A percentile compares a stretch with the other conserved stretches of the same genome.
These are phyloP conservation scores for Protomyces inundatus DNA, from an alignment of 1,139 yeast species.

Conservation along the genomic window DNA sequence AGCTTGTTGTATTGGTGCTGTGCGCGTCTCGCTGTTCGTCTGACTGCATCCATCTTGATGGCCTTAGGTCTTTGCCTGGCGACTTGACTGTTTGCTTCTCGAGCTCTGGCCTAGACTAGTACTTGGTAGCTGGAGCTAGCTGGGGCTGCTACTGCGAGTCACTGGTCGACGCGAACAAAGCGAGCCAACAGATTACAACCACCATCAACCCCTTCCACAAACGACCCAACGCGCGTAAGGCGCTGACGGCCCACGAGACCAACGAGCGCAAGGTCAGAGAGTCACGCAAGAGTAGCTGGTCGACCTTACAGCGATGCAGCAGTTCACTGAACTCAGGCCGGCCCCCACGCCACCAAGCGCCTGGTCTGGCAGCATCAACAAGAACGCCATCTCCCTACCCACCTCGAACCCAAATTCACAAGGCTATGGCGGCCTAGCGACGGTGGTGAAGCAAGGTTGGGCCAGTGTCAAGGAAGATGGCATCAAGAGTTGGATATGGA, in stretches of 20 bases:
- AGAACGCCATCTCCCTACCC: constrained; percentile 17
- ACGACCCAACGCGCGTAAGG: no score
- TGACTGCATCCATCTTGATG: background rate
- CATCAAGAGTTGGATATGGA: constrained; percentile 76
- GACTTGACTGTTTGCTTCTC: no score
- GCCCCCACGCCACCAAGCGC: constrained; percentile 20
- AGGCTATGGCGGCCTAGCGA: constrained; percentile 16
- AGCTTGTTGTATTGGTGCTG: background rate
- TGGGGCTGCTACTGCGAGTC: no score
- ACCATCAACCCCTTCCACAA: no score
- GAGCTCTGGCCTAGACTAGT: no score
- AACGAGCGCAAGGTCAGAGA: no score
- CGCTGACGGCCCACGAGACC: no score
- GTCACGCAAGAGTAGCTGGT: no score
- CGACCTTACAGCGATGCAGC: background rate
- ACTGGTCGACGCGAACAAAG: no score
- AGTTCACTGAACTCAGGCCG: constrained; percentile 14
- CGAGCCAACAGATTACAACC: no score
- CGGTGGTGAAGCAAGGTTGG: constrained; percentile 58
- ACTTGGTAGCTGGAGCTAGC: no score
- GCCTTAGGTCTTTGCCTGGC: no score
- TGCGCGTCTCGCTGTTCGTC: background rate
- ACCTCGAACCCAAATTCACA: constrained; percentile 18
- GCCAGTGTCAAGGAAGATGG: constrained; percentile 82
- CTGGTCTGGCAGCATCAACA: constrained; percentile 4